These are phyloP conservation scores for Binderoboletus segoi DNA, from an alignment of 1,284 basidiomycete species.

Conservation along the genomic window DNA sequence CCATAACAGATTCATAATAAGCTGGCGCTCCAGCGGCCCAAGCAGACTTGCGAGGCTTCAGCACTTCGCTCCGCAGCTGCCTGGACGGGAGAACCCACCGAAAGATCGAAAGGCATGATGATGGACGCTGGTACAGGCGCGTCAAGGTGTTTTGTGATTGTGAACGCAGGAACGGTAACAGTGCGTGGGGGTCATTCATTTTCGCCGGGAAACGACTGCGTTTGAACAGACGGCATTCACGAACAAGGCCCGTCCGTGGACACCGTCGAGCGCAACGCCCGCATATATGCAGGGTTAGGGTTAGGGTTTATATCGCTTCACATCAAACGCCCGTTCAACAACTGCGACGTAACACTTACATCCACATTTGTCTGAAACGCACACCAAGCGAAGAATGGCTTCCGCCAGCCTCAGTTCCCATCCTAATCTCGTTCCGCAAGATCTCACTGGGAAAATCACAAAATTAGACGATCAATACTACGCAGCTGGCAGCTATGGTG, in stretches of 20 bases:
- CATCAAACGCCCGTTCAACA: too few species aligned
- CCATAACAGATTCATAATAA: conserved; percentile 93
- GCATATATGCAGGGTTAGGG: conserved; percentile 7
- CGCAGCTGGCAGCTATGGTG: conserved; percentile 2
- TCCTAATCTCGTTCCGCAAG: not conserved
- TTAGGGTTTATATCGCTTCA: conserved; percentile 11
- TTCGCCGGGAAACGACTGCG: conserved; percentile 16
- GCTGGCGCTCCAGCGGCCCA: conserved; percentile 84
- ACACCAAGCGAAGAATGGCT: not conserved
- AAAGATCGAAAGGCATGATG: conserved; percentile 93
- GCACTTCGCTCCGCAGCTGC: conserved; percentile 5
- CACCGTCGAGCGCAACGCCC: too few species aligned
- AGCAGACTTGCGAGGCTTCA: conserved; percentile 62
- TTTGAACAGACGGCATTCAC: conserved; percentile 29
- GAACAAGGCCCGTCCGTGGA: too few species aligned
- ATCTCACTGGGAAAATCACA: conserved; percentile 9
- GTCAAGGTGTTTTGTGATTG: conserved; percentile 85
- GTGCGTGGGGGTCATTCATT: conserved; percentile 51
- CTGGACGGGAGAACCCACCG: conserved; percentile 46
- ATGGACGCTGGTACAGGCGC: conserved; percentile 86
- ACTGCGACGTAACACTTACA: too few species aligned
- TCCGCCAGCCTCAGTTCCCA: not conserved
- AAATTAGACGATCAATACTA: not conserved
- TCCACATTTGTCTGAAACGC: not conserved
- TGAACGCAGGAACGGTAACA: conserved; percentile 83